Conservation (phyloP, 805 yeast species). For the Hanseniaspora occidentalis region DNA sequence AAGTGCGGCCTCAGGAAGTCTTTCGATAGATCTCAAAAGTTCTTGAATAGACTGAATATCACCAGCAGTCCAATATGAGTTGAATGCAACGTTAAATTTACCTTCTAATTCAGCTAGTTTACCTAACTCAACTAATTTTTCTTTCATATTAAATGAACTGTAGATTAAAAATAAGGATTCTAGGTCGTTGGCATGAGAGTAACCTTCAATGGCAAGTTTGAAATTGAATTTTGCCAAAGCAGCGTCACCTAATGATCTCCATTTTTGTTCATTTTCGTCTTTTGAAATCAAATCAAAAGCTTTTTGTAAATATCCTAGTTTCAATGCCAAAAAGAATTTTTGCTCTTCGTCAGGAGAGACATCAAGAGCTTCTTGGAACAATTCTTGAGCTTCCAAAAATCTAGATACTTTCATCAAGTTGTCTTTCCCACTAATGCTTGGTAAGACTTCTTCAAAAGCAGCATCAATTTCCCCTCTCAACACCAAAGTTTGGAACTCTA, state of each 20-base stretch:
- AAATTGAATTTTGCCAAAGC: slow-evolving; percentile 71
- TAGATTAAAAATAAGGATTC: slow-evolving; percentile 72
- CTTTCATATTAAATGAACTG: slow-evolving; percentile 64
- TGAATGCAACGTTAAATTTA: slow-evolving; percentile 81
- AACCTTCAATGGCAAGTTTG: slow-evolving; percentile 68
- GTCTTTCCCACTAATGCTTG: slow-evolving; percentile 44
- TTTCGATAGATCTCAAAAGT: slow-evolving; percentile 52
- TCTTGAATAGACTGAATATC: slow-evolving; percentile 51
- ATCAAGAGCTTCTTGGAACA: slow-evolving; percentile 66
- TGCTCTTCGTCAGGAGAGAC: slow-evolving; percentile 83
- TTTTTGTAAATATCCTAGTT: slow-evolving; percentile 54
- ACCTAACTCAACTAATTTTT: slow-evolving; percentile 52
- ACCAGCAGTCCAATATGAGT: slow-evolving; percentile 80
- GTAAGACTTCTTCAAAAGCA: slow-evolving; percentile 47
- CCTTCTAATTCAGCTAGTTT: slow-evolving; percentile 58
- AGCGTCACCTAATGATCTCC: slow-evolving; percentile 87
- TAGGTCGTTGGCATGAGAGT: slow-evolving; percentile 65
- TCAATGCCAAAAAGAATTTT: slow-evolving; percentile 77
- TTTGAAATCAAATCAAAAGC: slow-evolving; percentile 57
- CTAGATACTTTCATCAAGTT: slow-evolving; percentile 74
- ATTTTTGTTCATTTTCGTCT: slow-evolving; percentile 52
- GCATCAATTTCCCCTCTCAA: slow-evolving; percentile 88
- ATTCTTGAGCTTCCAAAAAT: slow-evolving; percentile 89
- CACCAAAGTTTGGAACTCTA: slow-evolving; percentile 92
- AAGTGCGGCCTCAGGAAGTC: slow-evolving; percentile 76